phyloP scores from a whole-genome alignment of 768 basidiomycete species.

The Imleria badia region DNA sequence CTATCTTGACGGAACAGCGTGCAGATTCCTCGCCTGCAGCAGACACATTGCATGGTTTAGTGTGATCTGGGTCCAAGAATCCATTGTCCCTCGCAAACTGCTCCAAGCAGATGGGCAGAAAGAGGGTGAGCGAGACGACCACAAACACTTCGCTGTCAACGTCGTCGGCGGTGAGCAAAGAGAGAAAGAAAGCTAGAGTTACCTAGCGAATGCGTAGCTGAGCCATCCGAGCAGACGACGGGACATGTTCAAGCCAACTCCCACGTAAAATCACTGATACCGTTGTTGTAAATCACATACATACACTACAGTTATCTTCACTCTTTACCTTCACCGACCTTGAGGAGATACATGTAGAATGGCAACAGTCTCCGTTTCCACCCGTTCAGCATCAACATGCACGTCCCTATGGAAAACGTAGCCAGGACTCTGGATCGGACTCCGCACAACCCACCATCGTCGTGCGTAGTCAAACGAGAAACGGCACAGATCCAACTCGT shows the following conservation, averaged over 20 bases:
- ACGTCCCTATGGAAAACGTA: too few relatives aligned
- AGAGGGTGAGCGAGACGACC: constrained; percentile 76
- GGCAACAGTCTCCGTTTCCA: too few relatives aligned
- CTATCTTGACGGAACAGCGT: constrained; percentile 79
- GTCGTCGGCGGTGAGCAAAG: background rate
- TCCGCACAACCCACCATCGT: too few relatives aligned
- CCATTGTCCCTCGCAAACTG: constrained; percentile 93
- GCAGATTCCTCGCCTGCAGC: constrained; percentile 9
- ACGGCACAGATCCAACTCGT: too few relatives aligned
- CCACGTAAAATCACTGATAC: background rate
- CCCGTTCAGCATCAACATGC: too few relatives aligned
- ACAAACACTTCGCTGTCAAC: constrained; percentile 73
- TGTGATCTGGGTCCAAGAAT: constrained; percentile 67
- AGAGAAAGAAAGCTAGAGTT: background rate
- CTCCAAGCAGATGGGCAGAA: constrained; percentile 80
- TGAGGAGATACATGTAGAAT: too few relatives aligned
- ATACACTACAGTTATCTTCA: too few relatives aligned
- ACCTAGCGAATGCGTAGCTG: constrained; percentile 86
- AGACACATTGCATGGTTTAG: constrained; percentile 48
- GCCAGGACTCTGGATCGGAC: too few relatives aligned
- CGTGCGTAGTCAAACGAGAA: too few relatives aligned
- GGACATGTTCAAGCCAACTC: background rate
- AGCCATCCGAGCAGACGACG: constrained; percentile 69
- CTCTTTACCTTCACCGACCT: too few relatives aligned
- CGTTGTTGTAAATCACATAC: too few relatives aligned